A percentile compares a stretch with the other conserved stretches of the same genome.
Conservation (phyloP, 148 eudicot genomes). For the Amaranthus hypochondriacus region DNA sequence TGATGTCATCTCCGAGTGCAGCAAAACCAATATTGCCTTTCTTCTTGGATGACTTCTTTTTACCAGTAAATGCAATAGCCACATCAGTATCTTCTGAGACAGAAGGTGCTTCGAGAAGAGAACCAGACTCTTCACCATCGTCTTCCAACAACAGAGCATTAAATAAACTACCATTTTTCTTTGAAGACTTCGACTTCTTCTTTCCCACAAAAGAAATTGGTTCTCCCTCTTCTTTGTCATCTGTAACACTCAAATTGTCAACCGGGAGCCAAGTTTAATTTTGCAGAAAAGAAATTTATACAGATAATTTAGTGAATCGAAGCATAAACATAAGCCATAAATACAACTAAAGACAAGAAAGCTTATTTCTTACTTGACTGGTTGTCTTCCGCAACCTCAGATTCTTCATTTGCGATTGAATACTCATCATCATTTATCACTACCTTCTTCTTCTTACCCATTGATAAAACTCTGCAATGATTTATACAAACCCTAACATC, state of each 20-base stretch:
- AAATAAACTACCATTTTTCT: slow-evolving; percentile 42
- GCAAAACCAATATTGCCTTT: slow-evolving; percentile 37
- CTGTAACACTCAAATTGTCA: slow-evolving; percentile 26
- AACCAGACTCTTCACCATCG: slow-evolving; percentile 43
- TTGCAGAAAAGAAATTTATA: too few relatives aligned
- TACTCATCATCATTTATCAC: slow-evolving; percentile 81
- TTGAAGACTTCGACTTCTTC: slow-evolving; percentile 61
- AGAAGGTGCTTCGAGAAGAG: slow-evolving; percentile 22
- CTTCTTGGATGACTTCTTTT: slow-evolving; percentile 88
- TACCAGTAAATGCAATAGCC: slow-evolving; percentile 53
- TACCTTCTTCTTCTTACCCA: slow-evolving; percentile 49
- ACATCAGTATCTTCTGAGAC: slow-evolving; percentile 42
- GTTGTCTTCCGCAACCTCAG: slow-evolving; percentile 40
- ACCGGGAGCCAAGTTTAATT: not conserved
- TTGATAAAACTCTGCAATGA: not conserved
- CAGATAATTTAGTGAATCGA: too few relatives aligned
- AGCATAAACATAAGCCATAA: too few relatives aligned
- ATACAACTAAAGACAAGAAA: too few relatives aligned
- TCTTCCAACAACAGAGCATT: slow-evolving; percentile 49
- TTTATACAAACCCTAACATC: not conserved
- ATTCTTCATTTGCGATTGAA: slow-evolving; percentile 45
- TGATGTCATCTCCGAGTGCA: slow-evolving; percentile 24
- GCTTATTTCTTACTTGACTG: slow-evolving; percentile 11
- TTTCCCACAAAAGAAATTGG: slow-evolving; percentile 55
- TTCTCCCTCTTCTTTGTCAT: slow-evolving; percentile 24